Evolutionary conservation across 257 asterid genomes (phyloP), one percentile per base, ranked within the genome.

Genomic region (Paraleonurus japonicus): DNA sequence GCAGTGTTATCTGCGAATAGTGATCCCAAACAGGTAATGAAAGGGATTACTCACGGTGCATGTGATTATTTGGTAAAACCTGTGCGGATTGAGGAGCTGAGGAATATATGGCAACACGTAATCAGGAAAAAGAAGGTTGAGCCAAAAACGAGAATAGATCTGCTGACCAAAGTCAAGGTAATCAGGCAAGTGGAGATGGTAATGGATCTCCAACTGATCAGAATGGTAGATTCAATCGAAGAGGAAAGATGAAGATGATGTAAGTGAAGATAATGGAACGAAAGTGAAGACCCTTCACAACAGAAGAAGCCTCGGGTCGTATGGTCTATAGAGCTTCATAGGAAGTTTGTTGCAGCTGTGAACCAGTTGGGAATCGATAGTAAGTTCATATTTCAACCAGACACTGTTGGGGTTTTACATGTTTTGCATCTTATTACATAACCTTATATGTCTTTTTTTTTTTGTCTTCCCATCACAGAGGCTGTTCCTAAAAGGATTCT

Each of bases 401-500:
- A 15, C 3, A 0, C 11, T 45, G 23, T n/a, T 47, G 3, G 26
- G 12, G 0, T 72, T 67, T 23, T 27, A 10, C 71, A 37, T 61
- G n/a, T 47, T 71, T 64, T 55, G 22, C 54, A 15, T 35, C 17
- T 17, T 0, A 19, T 47, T 54, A 24, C 30, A 22, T 20, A 45
- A 30, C 39, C 10, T 62, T 43, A 50, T 27, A 16, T 50, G 3
- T 26, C 32, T 0, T 71, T 75, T 45, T 26, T 55, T 43, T n/a
- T 65, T 28, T 0, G 23, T 23, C 26, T 61, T 54, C 20, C 61
- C 47, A 32, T 61, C 74, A 65, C 85, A 89, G 93, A 87, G 77
- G 93, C 93, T 39, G 86, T 83, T 54, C 96, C 96, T 19, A 89
- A 85, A 76, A 83, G 89, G 82, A 89, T 89, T 82, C 87, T 89